Evolutionary conservation across 75 land plant species (phyloP), one percentile per base, ranked within the genome.

Genomic region (Cunninghamia lanceolata): DNA sequence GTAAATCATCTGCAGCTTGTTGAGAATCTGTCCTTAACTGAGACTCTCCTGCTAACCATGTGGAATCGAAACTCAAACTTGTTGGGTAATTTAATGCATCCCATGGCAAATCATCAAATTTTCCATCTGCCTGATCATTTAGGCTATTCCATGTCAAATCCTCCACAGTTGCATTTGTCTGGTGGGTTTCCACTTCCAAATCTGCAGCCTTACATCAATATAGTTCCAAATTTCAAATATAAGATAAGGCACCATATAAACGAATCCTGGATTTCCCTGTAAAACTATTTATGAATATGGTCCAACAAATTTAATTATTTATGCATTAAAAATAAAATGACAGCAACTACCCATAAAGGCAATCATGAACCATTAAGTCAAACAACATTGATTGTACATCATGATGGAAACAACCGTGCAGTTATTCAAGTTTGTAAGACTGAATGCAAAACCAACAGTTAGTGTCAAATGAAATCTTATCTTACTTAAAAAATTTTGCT

Each of bases 11-110:
- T 15, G 87, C 88, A 83, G 92, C 86, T 76, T 94, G 91, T 83
- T 94, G 95, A 1, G 95, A 94, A 85, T 91, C 91, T 76, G 92
- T 75, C 59, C 90, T 47, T 79, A 71, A 82, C 75, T 91, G 94
- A 43, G 93, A 92, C 54, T 94, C 95, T n/a, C 86, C 88, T 16
- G 75, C 38, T 10, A 73, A 73, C 75, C 34, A 73, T 73, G 36
- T 16, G 11, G 75, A 73, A 45, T 88, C 93, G 19, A 45, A 78
- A 25, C 14, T 42, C 35, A 54, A 38, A 76, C 85, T 82, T 15
- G 86, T 71, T 43, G 71, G 52, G 32, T 84, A 73, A 71, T 86
- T 88, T 10, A 74, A 42, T 34, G 81, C 42, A 38, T 89, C 88
- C 88, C 40, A 78, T 70, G 83, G 86, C 82, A 70, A 83, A 54